A percentile compares a stretch with the other conserved stretches of the same genome.
Conservation (phyloP, 495 filamentous ascomycete species). For the Trichoderma erinaceum region DNA sequence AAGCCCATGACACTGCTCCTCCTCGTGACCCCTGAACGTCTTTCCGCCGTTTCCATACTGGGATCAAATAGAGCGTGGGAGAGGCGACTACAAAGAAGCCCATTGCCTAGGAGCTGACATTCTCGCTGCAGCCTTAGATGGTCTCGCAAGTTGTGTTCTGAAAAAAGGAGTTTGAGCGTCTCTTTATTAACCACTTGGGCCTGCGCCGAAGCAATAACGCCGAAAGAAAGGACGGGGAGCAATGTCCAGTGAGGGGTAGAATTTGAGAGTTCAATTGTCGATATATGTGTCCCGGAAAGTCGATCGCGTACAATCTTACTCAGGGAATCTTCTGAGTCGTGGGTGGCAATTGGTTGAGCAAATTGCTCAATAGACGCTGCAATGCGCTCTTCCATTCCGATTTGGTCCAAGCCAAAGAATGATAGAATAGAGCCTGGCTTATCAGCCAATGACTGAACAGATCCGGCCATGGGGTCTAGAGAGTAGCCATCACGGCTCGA, state of each 20-base stretch:
- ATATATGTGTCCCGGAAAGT: constrained; percentile 24
- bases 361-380: constrained; percentile 46
- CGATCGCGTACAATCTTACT: constrained; percentile 26
- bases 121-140: constrained; percentile 71
- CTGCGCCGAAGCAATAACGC: constrained; percentile 66
- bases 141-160: constrained; percentile 60
- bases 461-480: background rate
- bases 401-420: constrained; percentile 45
- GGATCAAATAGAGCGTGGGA: constrained; percentile 81
- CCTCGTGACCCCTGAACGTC: constrained; percentile 58
- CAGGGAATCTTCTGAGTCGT: constrained; percentile 27
- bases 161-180: constrained; percentile 74
- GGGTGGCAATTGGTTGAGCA: constrained; percentile 26
- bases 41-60: constrained; percentile 73
- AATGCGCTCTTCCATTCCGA: constrained; percentile 43
- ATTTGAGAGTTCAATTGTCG: constrained; percentile 5
- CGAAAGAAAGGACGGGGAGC: constrained; percentile 67
- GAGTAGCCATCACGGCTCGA: constrained; percentile 2
- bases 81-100: constrained; percentile 71
- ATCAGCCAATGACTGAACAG: background rate
- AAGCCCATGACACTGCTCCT: constrained; percentile 72
- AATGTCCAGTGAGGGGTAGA: constrained; percentile 69
- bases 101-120: constrained; percentile 80
- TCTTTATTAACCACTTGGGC: constrained; percentile 68
- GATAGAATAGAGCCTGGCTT: constrained; percentile 25